Base-by-base conservation (phyloP, 352 stramenopile species). In the Pythium plurisporium region DNA sequence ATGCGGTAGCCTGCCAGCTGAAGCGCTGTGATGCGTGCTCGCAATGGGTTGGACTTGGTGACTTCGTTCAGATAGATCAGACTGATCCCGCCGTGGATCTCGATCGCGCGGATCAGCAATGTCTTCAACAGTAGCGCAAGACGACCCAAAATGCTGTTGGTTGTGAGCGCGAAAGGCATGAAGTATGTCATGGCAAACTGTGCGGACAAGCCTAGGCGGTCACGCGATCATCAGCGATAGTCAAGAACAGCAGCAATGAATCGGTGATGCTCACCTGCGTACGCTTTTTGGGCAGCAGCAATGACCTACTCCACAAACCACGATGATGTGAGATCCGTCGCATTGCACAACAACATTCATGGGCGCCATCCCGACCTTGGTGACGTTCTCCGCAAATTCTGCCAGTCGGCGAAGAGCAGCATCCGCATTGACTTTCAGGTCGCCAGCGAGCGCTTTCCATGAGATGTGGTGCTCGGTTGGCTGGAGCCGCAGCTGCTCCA, bases 101-200 rank as follows among this genome's bases (percentile, higher is more conserved):
- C 74, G 33, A 91, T 80, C 5, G 54, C 58, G 19, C 79, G 75
- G 30, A 87, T 65, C 17, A 94, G 67, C 2, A 91, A 50, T 22
- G 73, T 73, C 52, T 89, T 85, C 34, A 82, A 70, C 10, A 92
- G 64, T 23, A 87, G 54, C 4, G 55, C 72, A 5, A 94, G 34
- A n/a, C 85, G 74, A 7, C 62, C 75, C 11, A 94, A 67, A 23
- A 91, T 78, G 49, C 76, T 86, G 63, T 91, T 92, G 63, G 87
- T 89, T 36, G 75, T 79, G 19, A 94, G 65, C 19, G 72, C 72
- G 46, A 94, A 91, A 33, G 82, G 82, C 78, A 94, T 91, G 54
- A 94, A 94, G 66, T 91, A 94, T 30, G 80, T 94, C 85, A 90
- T 87, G 11, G 70, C 67, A 33, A 92, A 94, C 55, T 94, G 82